Evolutionary conservation across 345 rosid genomes (phyloP), one percentile per base, ranked within the genome.

Genomic region (Toxicodendron radicans): DNA sequence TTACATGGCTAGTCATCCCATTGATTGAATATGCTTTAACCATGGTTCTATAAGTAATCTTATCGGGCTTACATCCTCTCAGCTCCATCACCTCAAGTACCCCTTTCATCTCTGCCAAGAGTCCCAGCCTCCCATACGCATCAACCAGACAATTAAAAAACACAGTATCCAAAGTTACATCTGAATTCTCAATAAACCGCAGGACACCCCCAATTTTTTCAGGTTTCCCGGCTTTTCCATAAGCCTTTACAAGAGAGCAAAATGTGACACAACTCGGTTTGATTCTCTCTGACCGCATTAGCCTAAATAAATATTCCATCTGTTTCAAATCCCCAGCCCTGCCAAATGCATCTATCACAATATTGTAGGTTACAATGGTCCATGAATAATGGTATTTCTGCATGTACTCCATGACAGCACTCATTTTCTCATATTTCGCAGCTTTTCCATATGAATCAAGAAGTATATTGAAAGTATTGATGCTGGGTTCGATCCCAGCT

Each of bases 401-500:
- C 98, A 94, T 94, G 81, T 85, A 94, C 70, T 92, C 90, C 97
- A 91, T 94, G 46, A 94, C 97, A 24, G 95, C 85, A 83, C 97
- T 85, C 98, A 92, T 92, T 84, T 94, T 92, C 76, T 86, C 85
- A 71, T 87, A 89, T 64, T 84, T 77, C 68, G 90, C 91, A 62
- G 89, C 81, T 84, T 92, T 92, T 66, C 93, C 94, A 68, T 92
- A 92, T 0, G 97, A 92, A 79, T 94, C 97, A 63, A 94, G 87
- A 33, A 94, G 92, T 59, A 92, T 79, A 79, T 92, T 94, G 82
- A 94, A 92, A 72, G 97, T 92, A 81, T 84, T 89, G 73, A 94
- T 94, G 78, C 85, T 91, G 21, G 98, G 97, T 74, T 86, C 89
- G 59, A 94, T 91, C 76, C 98, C 98, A 56, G 97, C 86, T 66